Conservation (phyloP, 768 basidiomycete species). For the Rhodosporidiobolus sp. region DNA sequence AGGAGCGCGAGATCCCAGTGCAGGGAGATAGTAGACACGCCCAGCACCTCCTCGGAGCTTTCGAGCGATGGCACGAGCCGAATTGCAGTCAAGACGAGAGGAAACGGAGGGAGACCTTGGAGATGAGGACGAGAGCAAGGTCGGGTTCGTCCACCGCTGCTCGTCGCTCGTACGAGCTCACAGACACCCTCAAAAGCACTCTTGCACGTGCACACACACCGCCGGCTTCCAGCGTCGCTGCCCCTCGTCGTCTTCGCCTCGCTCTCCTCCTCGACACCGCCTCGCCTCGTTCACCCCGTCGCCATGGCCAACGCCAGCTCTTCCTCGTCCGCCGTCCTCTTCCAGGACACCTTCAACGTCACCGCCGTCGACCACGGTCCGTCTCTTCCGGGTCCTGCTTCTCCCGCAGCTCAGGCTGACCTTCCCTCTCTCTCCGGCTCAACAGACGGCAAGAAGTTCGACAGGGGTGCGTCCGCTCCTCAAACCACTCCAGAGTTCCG, state of each 20-base stretch:
- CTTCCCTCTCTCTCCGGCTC: neutral
- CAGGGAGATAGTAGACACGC: too few species aligned
- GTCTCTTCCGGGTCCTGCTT: neutral
- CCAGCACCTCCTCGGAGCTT: too few species aligned
- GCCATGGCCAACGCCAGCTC: conserved; percentile 22
- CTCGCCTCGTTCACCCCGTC: neutral
- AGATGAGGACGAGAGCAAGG: too few species aligned
- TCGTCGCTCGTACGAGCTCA: neutral
- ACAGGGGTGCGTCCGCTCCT: conserved; percentile 68
- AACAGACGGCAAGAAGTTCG: conserved; percentile 89
- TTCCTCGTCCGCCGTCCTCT: conserved; percentile 59
- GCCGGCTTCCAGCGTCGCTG: too few species aligned
- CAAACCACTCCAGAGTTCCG: neutral
- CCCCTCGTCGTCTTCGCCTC: neutral
- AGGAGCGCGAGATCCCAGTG: too few species aligned
- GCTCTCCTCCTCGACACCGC: neutral
- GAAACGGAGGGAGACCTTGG: too few species aligned
- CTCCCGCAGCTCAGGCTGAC: neutral
- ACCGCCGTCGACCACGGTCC: conserved; percentile 65
- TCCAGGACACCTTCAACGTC: conserved; percentile 90
- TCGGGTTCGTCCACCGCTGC: too few species aligned
- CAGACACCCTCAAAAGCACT: conserved; percentile 49
- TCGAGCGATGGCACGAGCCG: too few species aligned
- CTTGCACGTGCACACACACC: neutral
- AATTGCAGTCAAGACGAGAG: too few species aligned